Conservation (phyloP, 345 rosid species). For the Euphorbia pulcherrima region DNA sequence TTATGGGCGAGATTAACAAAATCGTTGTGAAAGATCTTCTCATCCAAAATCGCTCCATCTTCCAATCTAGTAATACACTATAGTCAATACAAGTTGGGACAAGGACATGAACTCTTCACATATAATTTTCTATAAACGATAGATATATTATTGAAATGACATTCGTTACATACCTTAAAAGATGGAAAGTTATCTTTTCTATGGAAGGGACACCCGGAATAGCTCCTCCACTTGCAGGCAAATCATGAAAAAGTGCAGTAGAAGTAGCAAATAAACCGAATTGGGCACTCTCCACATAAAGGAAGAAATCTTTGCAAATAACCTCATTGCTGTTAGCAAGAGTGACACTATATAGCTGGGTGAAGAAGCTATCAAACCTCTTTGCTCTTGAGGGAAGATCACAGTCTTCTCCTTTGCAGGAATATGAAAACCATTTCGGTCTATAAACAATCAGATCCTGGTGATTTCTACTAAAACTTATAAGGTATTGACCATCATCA, state of each 20-base stretch:
- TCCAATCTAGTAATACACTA: conserved; percentile 51
- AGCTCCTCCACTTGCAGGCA: conserved; percentile 60
- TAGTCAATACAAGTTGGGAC: conserved; percentile 10
- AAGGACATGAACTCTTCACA: not conserved
- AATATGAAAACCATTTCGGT: conserved; percentile 76
- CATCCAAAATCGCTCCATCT: conserved; percentile 76
- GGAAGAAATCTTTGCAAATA: conserved; percentile 88
- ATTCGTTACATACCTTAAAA: conserved; percentile 47
- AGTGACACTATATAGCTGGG: conserved; percentile 56
- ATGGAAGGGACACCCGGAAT: conserved; percentile 78
- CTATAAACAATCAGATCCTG: conserved; percentile 89
- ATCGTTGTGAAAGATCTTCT: conserved; percentile 79
- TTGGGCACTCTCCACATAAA: conserved; percentile 55
- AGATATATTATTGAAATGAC: not conserved
- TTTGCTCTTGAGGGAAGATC: conserved; percentile 63
- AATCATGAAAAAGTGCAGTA: conserved; percentile 77
- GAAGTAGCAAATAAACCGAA: conserved; percentile 91
- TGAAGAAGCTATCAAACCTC: conserved; percentile 84
- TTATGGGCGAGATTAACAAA: conserved; percentile 70
- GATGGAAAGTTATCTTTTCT: conserved; percentile 77
- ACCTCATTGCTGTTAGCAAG: conserved; percentile 81
- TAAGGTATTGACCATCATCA: conserved; percentile 88
- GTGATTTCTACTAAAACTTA: conserved; percentile 74
- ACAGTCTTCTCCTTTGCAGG: conserved; percentile 54
- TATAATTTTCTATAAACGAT: not conserved